These are phyloP conservation scores for Corchorus olitorius DNA, from an alignment of 345 rosid species.

Conservation along the genomic window DNA sequence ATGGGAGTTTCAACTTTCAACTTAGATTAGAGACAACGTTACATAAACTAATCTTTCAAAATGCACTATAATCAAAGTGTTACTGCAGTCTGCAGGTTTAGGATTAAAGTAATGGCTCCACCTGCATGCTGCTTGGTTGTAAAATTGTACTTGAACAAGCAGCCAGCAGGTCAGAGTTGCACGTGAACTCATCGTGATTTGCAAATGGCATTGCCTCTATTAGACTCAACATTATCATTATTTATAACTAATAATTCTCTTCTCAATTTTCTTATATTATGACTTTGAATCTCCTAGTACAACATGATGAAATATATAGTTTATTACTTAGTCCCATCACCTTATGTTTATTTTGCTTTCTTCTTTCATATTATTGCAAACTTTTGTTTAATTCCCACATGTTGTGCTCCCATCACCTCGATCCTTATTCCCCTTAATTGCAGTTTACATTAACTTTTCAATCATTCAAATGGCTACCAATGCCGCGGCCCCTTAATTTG, in stretches of 20 bases:
- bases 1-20: constrained; percentile 26
- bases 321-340: constrained; percentile 20
- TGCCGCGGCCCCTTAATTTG: neutral
- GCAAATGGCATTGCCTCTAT: constrained; percentile 46
- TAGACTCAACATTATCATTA: constrained; percentile 23
- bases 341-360: neutral
- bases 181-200: constrained; percentile 89
- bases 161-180: constrained; percentile 69
- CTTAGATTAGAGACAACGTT: constrained; percentile 9
- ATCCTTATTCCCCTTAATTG: neutral
- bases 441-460: constrained; percentile 2
- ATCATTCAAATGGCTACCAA: constrained; percentile 22
- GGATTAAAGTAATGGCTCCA: constrained; percentile 18
- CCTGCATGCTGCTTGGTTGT: constrained; percentile 1
- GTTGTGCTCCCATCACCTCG: constrained; percentile 1
- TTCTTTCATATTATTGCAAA: constrained; percentile 16
- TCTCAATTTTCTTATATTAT: neutral
- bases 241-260: neutral
- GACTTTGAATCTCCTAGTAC: neutral
- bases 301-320: neutral
- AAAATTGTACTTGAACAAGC: constrained; percentile 34
- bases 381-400: constrained; percentile 17
- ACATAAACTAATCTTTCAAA: constrained; percentile 12
- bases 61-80: constrained; percentile 27
- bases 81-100: constrained; percentile 26